Evolutionary conservation across 768 basidiomycete genomes (phyloP).

Genomic region (Hygrophorus russula): DNA sequence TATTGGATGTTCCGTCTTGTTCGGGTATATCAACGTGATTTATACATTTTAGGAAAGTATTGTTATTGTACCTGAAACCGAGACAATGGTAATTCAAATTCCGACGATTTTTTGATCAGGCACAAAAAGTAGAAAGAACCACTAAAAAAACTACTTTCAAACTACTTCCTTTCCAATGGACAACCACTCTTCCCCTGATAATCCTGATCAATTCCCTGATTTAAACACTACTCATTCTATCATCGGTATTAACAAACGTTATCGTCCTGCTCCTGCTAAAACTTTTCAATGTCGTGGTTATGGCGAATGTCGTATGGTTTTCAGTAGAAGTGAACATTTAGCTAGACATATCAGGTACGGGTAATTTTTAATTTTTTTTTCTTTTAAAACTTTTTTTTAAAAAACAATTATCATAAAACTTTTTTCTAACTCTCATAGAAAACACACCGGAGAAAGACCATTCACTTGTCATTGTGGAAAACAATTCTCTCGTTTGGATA

Average conservation of each 20-base stretch:
- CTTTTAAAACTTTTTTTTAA: no score
- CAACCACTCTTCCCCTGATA: conserved; percentile 21
- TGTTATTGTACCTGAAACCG: conserved; percentile 1
- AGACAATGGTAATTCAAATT: background rate
- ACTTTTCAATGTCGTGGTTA: conserved; percentile 94
- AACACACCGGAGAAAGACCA: conserved; percentile 96
- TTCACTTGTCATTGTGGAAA: conserved; percentile 95
- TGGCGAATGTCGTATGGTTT: conserved; percentile 95
- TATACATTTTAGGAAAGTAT: background rate
- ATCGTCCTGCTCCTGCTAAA: conserved; percentile 79
- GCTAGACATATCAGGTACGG: conserved; percentile 91
- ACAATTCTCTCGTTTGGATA: conserved; percentile 93
- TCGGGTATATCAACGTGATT: no score
- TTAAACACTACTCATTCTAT: conserved; percentile 13
- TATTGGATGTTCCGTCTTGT: no score
- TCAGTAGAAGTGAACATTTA: conserved; percentile 90
- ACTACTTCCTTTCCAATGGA: conserved; percentile 15
- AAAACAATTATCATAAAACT: no score
- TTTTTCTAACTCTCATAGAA: conserved; percentile 35
- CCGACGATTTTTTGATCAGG: conserved; percentile 6
- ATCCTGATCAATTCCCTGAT: conserved; percentile 13
- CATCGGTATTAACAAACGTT: conserved; percentile 40
- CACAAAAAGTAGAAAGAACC: conserved; percentile 4
- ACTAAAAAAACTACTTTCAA: conserved; percentile 8
- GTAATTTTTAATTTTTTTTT: conserved; percentile 16